A percentile compares a stretch with the other conserved stretches of the same genome.
phyloP scores from a whole-genome alignment of 129 eudicot genomes.

The Tagetes erecta region DNA sequence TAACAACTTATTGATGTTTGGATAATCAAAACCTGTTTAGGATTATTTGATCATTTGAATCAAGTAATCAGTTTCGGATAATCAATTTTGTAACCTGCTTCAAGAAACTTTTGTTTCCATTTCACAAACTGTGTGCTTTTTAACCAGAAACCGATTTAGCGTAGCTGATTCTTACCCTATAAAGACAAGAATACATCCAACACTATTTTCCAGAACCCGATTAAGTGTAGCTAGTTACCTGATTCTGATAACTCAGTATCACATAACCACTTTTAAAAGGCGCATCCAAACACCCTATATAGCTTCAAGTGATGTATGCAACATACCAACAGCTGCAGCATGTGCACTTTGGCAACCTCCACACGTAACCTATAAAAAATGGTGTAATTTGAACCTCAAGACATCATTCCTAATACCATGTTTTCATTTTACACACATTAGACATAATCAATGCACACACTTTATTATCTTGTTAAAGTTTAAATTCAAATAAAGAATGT shows the following conservation, averaged over 20 bases:
- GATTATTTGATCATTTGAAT: slow-evolving; percentile 4
- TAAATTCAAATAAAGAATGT: neutral
- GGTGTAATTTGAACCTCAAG: slow-evolving; percentile 28
- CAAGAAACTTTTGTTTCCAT: neutral
- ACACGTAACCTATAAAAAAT: slow-evolving; percentile 87
- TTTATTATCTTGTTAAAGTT: neutral
- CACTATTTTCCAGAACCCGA: neutral
- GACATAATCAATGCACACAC: neutral
- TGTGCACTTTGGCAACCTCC: slow-evolving; percentile 99
- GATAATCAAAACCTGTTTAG: neutral
- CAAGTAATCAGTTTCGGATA: neutral
- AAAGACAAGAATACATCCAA: neutral
- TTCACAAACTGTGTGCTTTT: neutral
- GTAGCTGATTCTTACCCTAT: neutral
- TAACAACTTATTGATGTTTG: neutral
- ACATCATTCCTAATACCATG: slow-evolving; percentile 23
- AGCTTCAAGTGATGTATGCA: slow-evolving; percentile 22
- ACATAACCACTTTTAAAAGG: neutral
- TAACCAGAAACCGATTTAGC: neutral
- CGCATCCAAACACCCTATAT: slow-evolving; percentile 12
- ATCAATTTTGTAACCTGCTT: neutral
- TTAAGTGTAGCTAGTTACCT: neutral
- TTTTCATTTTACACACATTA: neutral
- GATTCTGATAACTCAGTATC: neutral
- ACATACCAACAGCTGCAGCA: slow-evolving; percentile 97